Evolutionary conservation across 225 moss, liverwort and hornwort species (phyloP), one percentile per base, ranked within the genome.

Genomic region (Polytrichum commune): DNA sequence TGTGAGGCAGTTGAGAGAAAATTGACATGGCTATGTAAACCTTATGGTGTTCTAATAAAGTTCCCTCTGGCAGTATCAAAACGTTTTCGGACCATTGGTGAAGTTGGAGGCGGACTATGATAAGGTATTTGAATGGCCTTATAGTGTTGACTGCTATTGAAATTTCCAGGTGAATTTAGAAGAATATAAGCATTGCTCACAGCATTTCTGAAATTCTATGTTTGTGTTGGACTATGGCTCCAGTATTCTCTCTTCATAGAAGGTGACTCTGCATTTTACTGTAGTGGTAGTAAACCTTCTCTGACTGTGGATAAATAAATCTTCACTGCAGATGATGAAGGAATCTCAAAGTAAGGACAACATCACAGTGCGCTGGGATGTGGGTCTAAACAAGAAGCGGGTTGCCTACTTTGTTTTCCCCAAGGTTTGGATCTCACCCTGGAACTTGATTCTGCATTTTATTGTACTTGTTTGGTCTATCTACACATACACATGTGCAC

Each of bases 301-400:
- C 46, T 46, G 46, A 46, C 38, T 46, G 46, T 38, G 38, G 13
- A 16, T 46, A 4, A 46, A 16, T 16, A 46, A 13, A 13, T 46
- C 13, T 46, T 3, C 64, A 27, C 64, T 27, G 77, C 93, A 96
- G 94, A 98, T 98, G 97, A 98, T 98, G 97, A 98, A 98, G 76
- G 97, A 98, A 73, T 94, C 97, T 72, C 97, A 98, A 74, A 98
- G 94, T 70, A 98, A 98, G 81, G 97, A 98, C 80, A 92, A 80
- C 56, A 93, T 98, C 54, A 94, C 90, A 55, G 94, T 98, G 23
- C 94, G 97, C 9, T 98, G 97, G 97, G 97, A 98, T 74, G 84
- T 98, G 26, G 94, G 94, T 75, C 87, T 98, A 1, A 98, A 94
- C 69, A 98, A 98, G 78, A 98, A 98, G 80, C 88, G 94, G 64